Evolutionary conservation across 148 eudicot species (phyloP).

Genomic region (Heliosperma pusillum): DNA sequence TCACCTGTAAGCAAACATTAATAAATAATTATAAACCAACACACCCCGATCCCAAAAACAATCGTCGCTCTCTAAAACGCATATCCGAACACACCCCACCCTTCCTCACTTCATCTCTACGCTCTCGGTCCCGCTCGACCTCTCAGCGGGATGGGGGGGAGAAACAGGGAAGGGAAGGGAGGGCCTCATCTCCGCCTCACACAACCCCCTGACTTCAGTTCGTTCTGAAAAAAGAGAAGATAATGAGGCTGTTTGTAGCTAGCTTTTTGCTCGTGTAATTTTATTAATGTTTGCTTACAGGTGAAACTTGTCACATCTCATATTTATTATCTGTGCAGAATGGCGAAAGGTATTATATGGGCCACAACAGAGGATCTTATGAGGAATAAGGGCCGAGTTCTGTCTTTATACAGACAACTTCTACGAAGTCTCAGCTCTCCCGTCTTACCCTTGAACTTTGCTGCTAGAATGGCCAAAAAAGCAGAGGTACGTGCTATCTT

Average conservation of each 20-base stretch:
- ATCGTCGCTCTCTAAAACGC: no score
- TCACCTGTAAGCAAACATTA: background rate
- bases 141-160: no score
- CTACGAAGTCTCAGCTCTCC: slow-evolving; percentile 65
- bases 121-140: no score
- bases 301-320: slow-evolving; percentile 10
- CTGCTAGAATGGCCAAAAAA: slow-evolving; percentile 65
- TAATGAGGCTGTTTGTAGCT: no score
- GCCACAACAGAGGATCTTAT: slow-evolving; percentile 70
- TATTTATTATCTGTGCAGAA: slow-evolving; percentile 21
- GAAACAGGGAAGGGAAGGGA: no score
- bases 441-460: slow-evolving; percentile 50
- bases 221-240: no score
- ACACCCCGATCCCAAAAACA: no score
- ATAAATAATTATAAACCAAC: no score
- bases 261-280: background rate
- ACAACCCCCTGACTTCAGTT: no score
- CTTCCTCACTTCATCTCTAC: no score
- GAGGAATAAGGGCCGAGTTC: slow-evolving; percentile 48
- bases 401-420: slow-evolving; percentile 59
- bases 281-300: background rate
- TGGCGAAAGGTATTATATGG: slow-evolving; percentile 72
- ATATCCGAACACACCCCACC: no score
- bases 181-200: no score
- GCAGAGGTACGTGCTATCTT: slow-evolving; percentile 72